Conservation (phyloP, 2,329 filamentous ascomycete genomes). For the Endocalyx cinctus region DNA sequence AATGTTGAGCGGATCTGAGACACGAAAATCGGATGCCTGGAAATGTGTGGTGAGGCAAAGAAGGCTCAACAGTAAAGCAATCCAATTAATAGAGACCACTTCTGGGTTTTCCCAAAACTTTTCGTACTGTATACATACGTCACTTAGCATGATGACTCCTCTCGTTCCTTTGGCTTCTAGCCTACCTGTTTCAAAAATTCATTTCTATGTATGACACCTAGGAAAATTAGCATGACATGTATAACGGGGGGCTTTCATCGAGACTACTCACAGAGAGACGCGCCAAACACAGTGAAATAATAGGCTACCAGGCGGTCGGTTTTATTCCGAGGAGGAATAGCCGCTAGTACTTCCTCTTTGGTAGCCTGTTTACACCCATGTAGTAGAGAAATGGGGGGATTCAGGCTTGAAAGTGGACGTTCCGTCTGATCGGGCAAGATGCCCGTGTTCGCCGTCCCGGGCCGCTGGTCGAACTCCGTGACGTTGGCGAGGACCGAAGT, state of each 20-base stretch:
- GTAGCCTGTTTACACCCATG: conserved; percentile 24
- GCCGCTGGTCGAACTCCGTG: conserved; percentile 12
- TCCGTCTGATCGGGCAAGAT: too few species aligned
- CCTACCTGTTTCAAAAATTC: conserved; percentile 24
- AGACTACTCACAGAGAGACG: conserved; percentile 16
- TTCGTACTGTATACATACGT: too few species aligned
- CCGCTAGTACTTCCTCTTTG: conserved; percentile 27
- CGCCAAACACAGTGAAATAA: conserved; percentile 32
- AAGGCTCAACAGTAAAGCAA: conserved; percentile 42
- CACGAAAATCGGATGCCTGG: too few species aligned
- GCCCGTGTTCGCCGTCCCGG: too few species aligned
- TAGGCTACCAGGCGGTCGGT: conserved; percentile 31
- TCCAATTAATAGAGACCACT: conserved; percentile 35
- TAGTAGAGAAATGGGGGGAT: conserved; percentile 21
- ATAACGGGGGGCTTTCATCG: conserved; percentile 3
- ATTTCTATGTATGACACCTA: conserved; percentile 21
- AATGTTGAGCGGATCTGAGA: too few species aligned
- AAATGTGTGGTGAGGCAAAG: conserved; percentile 33
- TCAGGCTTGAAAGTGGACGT: too few species aligned
- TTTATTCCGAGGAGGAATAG: conserved; percentile 25
- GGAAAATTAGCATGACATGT: conserved; percentile 1
- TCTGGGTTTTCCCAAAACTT: conserved; percentile 38
- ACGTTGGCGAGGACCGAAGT: conserved; percentile 14
- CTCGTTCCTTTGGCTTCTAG: too few species aligned
- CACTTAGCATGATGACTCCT: too few species aligned